Conservation (phyloP, 495 filamentous ascomycete species). For the Xylaria curta region DNA sequence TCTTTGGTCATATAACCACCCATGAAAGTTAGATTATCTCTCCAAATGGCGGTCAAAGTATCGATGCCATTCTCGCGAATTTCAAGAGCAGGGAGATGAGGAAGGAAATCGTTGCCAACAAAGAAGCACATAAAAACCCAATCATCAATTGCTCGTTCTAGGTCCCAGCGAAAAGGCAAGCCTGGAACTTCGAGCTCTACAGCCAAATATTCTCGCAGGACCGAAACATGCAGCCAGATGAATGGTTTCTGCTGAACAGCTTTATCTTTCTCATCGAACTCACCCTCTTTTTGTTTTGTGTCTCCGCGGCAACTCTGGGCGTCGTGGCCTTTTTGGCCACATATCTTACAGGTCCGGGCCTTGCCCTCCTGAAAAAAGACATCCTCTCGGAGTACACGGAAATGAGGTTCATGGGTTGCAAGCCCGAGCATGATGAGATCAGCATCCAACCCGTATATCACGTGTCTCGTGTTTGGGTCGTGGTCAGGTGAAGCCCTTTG, state of each 20-base stretch:
- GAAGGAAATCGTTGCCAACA: constrained; percentile 98
- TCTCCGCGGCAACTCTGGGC: constrained; percentile 82
- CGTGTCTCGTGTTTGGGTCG: constrained; percentile 95
- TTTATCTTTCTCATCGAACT: constrained; percentile 84
- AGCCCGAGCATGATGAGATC: constrained; percentile 99
- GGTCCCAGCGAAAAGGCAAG: constrained; percentile 78
- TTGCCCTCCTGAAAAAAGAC: constrained; percentile 91
- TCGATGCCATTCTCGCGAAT: constrained; percentile 98
- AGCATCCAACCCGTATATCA: constrained; percentile 94
- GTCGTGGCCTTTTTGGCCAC: constrained; percentile 89
- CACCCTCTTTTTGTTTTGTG: constrained; percentile 81
- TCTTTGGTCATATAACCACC: constrained; percentile 95
- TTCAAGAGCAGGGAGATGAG: constrained; percentile 93
- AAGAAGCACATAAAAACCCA: constrained; percentile 99
- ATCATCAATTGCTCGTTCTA: constrained; percentile 96
- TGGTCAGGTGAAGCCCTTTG: constrained; percentile 89
- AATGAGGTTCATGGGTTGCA: constrained; percentile 96
- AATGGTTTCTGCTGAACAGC: constrained; percentile 79
- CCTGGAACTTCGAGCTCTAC: constrained; percentile 83
- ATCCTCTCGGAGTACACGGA: constrained; percentile 95
- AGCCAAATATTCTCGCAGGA: constrained; percentile 91
- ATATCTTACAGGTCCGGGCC: constrained; percentile 79
- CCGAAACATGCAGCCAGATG: constrained; percentile 95
- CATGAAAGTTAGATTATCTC: constrained; percentile 89
- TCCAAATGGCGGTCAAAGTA: constrained; percentile 93